These are phyloP conservation scores for Trichoderma endophyticum DNA, from an alignment of 2,329 filamentous ascomycete genomes.

Conservation along the genomic window DNA sequence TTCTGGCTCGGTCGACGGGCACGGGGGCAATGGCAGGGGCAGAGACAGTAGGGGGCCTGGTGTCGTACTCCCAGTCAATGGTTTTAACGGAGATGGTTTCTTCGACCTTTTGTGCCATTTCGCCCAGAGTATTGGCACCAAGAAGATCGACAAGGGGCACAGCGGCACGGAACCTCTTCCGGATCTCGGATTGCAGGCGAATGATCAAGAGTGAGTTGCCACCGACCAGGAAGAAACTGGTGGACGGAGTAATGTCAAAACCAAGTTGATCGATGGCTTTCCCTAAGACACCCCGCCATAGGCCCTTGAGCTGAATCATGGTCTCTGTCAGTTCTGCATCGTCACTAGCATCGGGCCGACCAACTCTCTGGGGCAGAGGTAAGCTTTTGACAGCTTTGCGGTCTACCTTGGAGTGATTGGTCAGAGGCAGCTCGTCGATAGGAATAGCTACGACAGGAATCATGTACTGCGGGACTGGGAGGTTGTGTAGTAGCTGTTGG, in stretches of 20 bases:
- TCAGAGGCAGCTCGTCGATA: slow-evolving; percentile 26
- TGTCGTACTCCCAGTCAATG: slow-evolving; percentile 31
- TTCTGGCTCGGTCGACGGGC: no score
- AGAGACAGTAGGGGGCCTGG: slow-evolving; percentile 2
- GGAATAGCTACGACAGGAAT: no score
- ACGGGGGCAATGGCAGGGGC: no score
- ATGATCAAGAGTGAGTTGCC: no score
- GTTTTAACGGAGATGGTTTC: slow-evolving; percentile 13
- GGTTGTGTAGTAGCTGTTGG: no score
- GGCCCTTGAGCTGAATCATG: slow-evolving; percentile 25
- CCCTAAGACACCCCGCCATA: no score
- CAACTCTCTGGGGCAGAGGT: slow-evolving; percentile 24
- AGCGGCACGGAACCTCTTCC: no score
- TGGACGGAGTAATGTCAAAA: no score
- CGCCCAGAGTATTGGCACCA: slow-evolving; percentile 34
- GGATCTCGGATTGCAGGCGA: no score
- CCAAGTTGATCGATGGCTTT: no score
- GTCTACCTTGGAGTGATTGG: slow-evolving; percentile 33
- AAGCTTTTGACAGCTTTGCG: slow-evolving; percentile 27
- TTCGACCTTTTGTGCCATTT: slow-evolving; percentile 37
- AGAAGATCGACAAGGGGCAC: slow-evolving; percentile 36
- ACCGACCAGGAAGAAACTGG: no score
- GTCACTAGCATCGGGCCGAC: neutral
- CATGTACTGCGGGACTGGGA: no score
- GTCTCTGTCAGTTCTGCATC: slow-evolving; percentile 21